phyloP scores from a whole-genome alignment of 2,329 filamentous ascomycete genomes.

The Ascochyta pisi region DNA sequence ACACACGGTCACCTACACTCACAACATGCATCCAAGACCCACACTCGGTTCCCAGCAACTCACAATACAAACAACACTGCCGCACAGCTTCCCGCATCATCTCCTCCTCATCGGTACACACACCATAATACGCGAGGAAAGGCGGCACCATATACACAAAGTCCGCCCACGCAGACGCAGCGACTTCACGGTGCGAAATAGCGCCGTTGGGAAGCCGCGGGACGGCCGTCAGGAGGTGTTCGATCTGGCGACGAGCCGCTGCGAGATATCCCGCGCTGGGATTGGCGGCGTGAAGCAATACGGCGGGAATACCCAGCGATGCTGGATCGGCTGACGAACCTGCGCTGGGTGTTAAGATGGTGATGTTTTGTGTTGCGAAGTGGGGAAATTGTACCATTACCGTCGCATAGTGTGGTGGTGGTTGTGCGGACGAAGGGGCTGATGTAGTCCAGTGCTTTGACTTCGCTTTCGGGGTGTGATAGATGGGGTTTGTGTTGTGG shows the following conservation, averaged over 20 bases:
- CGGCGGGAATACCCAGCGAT: slow-evolving; percentile 54
- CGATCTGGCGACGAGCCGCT: slow-evolving; percentile 52
- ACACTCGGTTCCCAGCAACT: slow-evolving; percentile 43
- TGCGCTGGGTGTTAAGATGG: background rate
- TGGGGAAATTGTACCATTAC: slow-evolving; percentile 34
- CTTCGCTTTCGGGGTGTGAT: slow-evolving; percentile 26
- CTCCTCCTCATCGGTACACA: slow-evolving; percentile 45
- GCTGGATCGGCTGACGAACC: slow-evolving; percentile 54
- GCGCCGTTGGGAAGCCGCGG: slow-evolving; percentile 56
- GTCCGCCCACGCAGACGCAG: slow-evolving; percentile 58
- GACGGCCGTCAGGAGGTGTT: slow-evolving; percentile 50
- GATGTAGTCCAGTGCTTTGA: slow-evolving; percentile 46
- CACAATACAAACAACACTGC: slow-evolving; percentile 53
- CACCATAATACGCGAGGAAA: slow-evolving; percentile 56
- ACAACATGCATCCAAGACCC: slow-evolving; percentile 58
- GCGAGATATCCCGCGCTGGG: slow-evolving; percentile 38
- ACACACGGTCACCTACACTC: slow-evolving; percentile 27
- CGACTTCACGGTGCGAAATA: slow-evolving; percentile 55
- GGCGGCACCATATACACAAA: slow-evolving; percentile 60
- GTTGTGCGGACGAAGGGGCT: slow-evolving; percentile 42
- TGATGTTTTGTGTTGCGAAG: background rate
- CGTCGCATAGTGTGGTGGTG: slow-evolving; percentile 41
- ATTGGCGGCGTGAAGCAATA: slow-evolving; percentile 51
- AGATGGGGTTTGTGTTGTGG: slow-evolving; percentile 37
- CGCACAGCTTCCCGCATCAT: slow-evolving; percentile 47